These are phyloP conservation scores for Coccinonectria pachysandricola DNA, from an alignment of 2,329 filamentous ascomycete species.

Conservation along the genomic window DNA sequence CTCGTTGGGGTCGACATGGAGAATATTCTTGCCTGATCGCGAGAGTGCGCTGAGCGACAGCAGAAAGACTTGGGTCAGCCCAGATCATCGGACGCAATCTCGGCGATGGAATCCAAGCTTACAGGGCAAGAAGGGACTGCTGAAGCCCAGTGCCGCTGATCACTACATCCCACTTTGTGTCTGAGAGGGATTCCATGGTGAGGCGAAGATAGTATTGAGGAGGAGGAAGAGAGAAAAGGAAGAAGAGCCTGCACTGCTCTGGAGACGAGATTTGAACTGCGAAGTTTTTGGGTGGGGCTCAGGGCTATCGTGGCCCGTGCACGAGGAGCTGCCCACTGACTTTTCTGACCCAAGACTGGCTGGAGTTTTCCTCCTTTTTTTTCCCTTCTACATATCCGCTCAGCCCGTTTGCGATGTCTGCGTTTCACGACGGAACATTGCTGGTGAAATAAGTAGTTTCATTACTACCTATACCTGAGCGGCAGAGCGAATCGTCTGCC, in stretches of 20 bases:
- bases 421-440: constrained; percentile 17
- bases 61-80: too few species aligned
- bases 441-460: constrained; percentile 40
- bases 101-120: constrained; percentile 31
- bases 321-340: constrained; percentile 1
- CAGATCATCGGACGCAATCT: too few species aligned
- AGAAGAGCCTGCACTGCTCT: constrained; percentile 8
- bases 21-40: constrained; percentile 79
- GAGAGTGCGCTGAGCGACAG: constrained; percentile 77
- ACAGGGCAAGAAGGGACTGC: constrained; percentile 74
- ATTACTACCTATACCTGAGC: constrained; percentile 37
- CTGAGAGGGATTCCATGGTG: constrained; percentile 63
- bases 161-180: constrained; percentile 69
- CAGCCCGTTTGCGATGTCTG: constrained; percentile 21
- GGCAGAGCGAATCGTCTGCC: constrained; percentile 57
- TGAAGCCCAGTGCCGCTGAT: constrained; percentile 70
- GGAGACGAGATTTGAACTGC: constrained; percentile 10
- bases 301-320: constrained; percentile 16
- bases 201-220: constrained; percentile 13
- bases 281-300: too few species aligned
- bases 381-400: constrained; percentile 18
- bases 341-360: constrained; percentile 6
- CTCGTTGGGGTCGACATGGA: constrained; percentile 79
- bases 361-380: constrained; percentile 21
- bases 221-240: constrained; percentile 7